Evolutionary conservation across 2,329 filamentous ascomycete genomes (phyloP), one percentile per base, ranked within the genome.

Genomic region (Scedosporium dehoogii): DNA sequence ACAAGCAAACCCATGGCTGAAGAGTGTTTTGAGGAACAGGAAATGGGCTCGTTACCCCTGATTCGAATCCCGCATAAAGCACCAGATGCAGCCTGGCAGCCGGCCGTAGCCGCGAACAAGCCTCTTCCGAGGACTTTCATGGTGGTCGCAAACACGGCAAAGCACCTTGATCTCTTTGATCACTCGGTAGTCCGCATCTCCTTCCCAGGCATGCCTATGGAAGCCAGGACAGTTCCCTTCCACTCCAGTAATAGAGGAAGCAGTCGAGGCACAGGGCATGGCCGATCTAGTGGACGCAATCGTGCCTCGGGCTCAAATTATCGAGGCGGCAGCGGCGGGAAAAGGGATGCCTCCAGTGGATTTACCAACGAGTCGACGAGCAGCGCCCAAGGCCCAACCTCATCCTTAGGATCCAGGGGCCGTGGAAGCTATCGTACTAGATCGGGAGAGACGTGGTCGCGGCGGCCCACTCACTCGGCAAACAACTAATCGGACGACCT

Each of bases 1-100:
- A 66, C 62, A 7, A 63, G 59, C 3, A 89, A 87, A 69, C 85
- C 85, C 58, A 88, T 91, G 75, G 88, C 89, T 5, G 89, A 91
- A 66, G 87, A 90, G 65, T 90, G 90, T 66, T 92, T 92, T 66
- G 89, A 91, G 70, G 88, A 91, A 69, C 88, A 90, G 69, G 88
- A 92, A 71, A 89, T 89, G 78, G 89, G 89, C 3, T 92, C 89
- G 6, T 74, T 91, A n/a, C 89, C 89, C 0, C 80, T 83, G 23
- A 85, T 92, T 25, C 83, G 82, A 62, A 75, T 92, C n/a, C 89
- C 89, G 6, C 78, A 80, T 57, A 81, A 80, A 63, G 80, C 81
- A 4, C 86, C 87, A 1, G 80, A 84, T 42, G 80, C 81, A 42
- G 82, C 85, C 16, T 90, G 87, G 86, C 78, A 81, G 62, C 81